Conservation (phyloP, 208 protist species). For the Phytomonas serpens region DNA sequence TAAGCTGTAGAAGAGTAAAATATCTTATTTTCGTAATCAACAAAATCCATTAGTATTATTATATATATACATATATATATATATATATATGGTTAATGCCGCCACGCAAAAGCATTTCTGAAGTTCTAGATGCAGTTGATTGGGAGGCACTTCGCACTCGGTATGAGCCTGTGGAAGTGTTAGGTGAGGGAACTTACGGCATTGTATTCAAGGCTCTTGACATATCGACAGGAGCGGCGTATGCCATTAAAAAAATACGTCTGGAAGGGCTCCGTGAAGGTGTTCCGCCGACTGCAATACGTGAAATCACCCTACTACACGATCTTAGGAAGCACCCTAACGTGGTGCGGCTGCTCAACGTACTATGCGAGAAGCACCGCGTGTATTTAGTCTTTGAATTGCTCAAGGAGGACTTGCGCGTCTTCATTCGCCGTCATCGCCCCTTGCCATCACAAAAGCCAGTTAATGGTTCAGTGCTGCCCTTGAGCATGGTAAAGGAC, state of each 20-base stretch:
- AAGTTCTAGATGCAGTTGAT: slow-evolving; percentile 49
- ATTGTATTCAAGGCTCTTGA: slow-evolving; percentile 84
- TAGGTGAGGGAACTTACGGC: slow-evolving; percentile 96
- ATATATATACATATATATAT: neutral
- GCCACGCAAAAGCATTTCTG: slow-evolving; percentile 21
- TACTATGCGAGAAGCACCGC: slow-evolving; percentile 93
- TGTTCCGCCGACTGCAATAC: slow-evolving; percentile 87
- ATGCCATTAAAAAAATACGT: slow-evolving; percentile 79
- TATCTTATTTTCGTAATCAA: too few relatives aligned
- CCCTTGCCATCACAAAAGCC: slow-evolving; percentile 21
- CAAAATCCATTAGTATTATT: too few relatives aligned
- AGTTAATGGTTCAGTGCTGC: slow-evolving; percentile 38
- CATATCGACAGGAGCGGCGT: slow-evolving; percentile 44
- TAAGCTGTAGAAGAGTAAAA: too few relatives aligned
- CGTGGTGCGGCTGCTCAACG: slow-evolving; percentile 90
- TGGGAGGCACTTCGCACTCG: slow-evolving; percentile 26
- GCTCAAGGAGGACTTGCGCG: slow-evolving; percentile 93
- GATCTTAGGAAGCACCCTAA: slow-evolving; percentile 88
- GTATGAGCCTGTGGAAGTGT: slow-evolving; percentile 60
- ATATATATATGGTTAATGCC: slow-evolving; percentile 14
- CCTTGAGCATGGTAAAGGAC: slow-evolving; percentile 50
- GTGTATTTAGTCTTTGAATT: slow-evolving; percentile 97
- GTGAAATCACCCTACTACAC: slow-evolving; percentile 89
- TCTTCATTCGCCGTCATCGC: slow-evolving; percentile 56
- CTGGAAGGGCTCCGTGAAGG: slow-evolving; percentile 71